Evolutionary conservation across 2,329 filamentous ascomycete genomes (phyloP).

Genomic region (Beauveria caledonica): DNA sequence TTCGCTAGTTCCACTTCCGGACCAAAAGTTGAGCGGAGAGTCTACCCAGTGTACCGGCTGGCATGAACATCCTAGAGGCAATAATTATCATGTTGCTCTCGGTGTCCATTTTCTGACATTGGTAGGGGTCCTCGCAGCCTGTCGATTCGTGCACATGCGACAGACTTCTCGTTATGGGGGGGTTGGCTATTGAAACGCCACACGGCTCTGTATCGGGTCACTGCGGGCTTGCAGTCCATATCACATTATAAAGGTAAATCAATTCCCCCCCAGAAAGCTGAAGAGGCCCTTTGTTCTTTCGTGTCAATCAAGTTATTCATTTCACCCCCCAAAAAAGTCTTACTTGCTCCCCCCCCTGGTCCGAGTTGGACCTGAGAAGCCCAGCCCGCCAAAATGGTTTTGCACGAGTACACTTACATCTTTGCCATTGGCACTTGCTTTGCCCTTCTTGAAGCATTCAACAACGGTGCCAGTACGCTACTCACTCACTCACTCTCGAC

Average conservation of each 20-base stretch:
- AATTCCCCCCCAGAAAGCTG: background rate
- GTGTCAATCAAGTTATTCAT: background rate
- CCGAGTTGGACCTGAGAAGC: background rate
- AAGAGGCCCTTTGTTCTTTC: background rate
- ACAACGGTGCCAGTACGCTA: slow-evolving; percentile 67
- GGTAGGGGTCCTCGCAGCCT: background rate
- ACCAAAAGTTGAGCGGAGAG: background rate
- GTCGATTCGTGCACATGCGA: slow-evolving; percentile 8
- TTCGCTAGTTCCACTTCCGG: background rate
- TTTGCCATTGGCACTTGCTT: slow-evolving; percentile 70
- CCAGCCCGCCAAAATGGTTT: slow-evolving; percentile 45
- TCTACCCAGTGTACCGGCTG: background rate
- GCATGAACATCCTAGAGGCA: background rate
- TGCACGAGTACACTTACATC: slow-evolving; percentile 59
- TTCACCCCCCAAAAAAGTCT: background rate
- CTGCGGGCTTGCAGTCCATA: background rate
- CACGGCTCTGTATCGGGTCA: background rate
- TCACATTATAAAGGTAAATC: background rate
- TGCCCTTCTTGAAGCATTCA: slow-evolving; percentile 68
- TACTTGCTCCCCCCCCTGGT: background rate
- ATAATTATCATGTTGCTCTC: background rate
- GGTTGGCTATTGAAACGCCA: slow-evolving; percentile 7
- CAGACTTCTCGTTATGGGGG: slow-evolving; percentile 6
- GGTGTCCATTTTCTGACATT: slow-evolving; percentile 4
- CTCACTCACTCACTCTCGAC: background rate